phyloP scores from a whole-genome alignment of 768 basidiomycete species.

The Fomitopsis serialis region DNA sequence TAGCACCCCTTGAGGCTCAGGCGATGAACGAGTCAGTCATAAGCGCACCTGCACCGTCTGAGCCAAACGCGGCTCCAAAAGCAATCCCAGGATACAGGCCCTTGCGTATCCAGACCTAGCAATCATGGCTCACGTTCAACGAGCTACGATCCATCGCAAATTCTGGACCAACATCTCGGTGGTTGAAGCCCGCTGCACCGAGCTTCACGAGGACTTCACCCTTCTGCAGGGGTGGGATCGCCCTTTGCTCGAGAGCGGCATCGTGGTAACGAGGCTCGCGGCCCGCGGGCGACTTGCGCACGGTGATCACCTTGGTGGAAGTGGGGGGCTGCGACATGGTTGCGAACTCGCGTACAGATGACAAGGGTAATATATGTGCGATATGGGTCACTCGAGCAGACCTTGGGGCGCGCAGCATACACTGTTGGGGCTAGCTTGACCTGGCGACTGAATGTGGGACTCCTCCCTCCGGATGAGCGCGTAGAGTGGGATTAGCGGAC shows the following conservation, averaged over 20 bases:
- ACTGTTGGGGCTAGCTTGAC: too few species aligned
- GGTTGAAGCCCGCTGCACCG: slow-evolving; percentile 71
- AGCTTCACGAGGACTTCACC: slow-evolving; percentile 67
- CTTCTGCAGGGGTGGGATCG: slow-evolving; percentile 43
- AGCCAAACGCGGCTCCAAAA: slow-evolving; percentile 56
- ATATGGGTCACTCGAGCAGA: neutral
- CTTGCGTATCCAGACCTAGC: slow-evolving; percentile 68
- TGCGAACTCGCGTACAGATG: neutral
- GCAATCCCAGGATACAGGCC: slow-evolving; percentile 63
- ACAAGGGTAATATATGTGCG: neutral
- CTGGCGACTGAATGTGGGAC: too few species aligned
- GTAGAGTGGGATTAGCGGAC: neutral
- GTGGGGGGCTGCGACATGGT: slow-evolving; percentile 8
- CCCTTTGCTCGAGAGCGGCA: slow-evolving; percentile 43
- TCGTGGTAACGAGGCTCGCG: slow-evolving; percentile 49
- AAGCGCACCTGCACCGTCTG: slow-evolving; percentile 64
- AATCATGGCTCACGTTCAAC: neutral
- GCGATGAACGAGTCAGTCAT: neutral
- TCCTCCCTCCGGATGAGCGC: too few species aligned
- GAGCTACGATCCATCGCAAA: neutral
- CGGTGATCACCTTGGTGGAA: slow-evolving; percentile 40
- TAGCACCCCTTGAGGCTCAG: slow-evolving; percentile 17
- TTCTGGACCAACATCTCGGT: slow-evolving; percentile 49
- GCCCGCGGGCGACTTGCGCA: slow-evolving; percentile 37
- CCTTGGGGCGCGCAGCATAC: neutral